phyloP scores from a whole-genome alignment of 2,329 filamentous ascomycete genomes.

The Cryphonectria nitschkei region DNA sequence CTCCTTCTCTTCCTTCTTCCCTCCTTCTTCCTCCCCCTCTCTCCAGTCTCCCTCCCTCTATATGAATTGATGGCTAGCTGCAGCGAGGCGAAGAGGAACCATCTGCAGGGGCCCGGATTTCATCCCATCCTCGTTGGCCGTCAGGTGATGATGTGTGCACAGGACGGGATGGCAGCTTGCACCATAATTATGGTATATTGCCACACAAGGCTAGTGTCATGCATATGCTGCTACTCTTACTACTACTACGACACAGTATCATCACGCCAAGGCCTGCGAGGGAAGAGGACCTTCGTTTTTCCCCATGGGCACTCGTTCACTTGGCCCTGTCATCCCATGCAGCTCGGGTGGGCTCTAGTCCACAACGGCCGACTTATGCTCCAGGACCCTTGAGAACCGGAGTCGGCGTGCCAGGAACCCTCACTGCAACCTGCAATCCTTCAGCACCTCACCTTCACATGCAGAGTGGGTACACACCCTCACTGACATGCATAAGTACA shows the following conservation, averaged over 20 bases:
- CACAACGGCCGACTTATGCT: background rate
- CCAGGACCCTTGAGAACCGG: background rate
- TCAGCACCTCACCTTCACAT: background rate
- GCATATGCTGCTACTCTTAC: background rate
- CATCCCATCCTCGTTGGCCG: background rate
- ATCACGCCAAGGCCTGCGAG: background rate
- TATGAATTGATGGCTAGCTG: background rate
- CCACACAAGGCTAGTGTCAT: background rate
- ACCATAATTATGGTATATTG: background rate
- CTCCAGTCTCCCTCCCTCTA: too few relatives aligned
- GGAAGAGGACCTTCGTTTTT: background rate
- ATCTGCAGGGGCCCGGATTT: background rate
- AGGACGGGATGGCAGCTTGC: background rate
- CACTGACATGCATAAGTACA: background rate
- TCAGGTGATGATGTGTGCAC: background rate
- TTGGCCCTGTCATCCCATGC: background rate
- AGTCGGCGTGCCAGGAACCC: too few relatives aligned
- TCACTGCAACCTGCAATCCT: background rate
- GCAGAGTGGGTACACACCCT: background rate
- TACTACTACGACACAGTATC: too few relatives aligned
- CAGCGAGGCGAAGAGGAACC: background rate
- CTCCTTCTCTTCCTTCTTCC: background rate
- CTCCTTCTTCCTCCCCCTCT: background rate
- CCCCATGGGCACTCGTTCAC: background rate
- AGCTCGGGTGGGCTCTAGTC: background rate